Base-by-base conservation (phyloP, 192 early-diverging fungal genomes). In the Linnemannia zychae region DNA sequence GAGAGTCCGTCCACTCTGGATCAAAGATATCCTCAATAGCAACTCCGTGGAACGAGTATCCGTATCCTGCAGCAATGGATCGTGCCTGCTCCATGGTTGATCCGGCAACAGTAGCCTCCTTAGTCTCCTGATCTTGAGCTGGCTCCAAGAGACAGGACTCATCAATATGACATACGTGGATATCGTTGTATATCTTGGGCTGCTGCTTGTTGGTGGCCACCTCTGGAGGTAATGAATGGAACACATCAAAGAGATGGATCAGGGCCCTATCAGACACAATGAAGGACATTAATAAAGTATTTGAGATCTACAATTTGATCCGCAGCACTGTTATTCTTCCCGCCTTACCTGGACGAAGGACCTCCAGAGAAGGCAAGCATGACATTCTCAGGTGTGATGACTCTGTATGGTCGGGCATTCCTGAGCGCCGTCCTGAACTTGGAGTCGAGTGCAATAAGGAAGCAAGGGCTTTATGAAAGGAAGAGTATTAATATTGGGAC, bases 311-410 rank as follows among this genome's bases (percentile, higher is more conserved):
- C 18, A 38, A n/a, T 38, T 37, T 49, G 33, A 36, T 36, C 24
- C 38, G 53, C 77, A 44, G 57, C 77, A 72, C 36, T 71, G n/a
- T 18, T 13, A 63, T 57, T 0, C 15, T 37, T 24, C 18, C 1
- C 15, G 28, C 0, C 18, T 17, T 87, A 94, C 95, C 91, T 90
- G 15, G 97, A 98, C 9, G 95, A 92, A 5, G 93, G 83, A 0
- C 97, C 97, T 40, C 97, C 97, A 4, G 97, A 98, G 38, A 96
- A 90, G 15, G 97, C 97, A 20, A 98, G 79, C 84, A 97, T 84
- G 16, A 93, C 91, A 60, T 93, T 95, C 60, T 86, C 92, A 11
- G 77, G 87, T 24, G n/a, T 82, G 38, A 60, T 52, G 17, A 80
- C 78, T 49, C 79, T 60, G 60, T 86, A 79, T 31, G 88, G 82